Evolutionary conservation across 2,329 filamentous ascomycete species (phyloP).

Genomic region (Fusarium avenaceum): DNA sequence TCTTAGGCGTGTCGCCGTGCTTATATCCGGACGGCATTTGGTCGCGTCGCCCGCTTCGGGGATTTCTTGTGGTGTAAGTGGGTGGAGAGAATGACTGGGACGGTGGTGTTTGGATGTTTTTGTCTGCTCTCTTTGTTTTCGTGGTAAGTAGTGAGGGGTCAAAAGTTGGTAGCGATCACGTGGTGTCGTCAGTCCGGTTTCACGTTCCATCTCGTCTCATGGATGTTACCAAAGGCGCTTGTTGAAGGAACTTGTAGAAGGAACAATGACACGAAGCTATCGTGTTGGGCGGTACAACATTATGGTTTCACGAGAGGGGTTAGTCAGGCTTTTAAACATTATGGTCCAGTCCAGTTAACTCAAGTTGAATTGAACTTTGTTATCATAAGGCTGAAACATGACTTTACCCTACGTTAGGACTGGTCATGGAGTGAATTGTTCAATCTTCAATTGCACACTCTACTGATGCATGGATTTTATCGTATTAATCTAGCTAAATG

Average conservation of each 20-base stretch:
- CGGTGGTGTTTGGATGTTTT: slow-evolving; percentile 53
- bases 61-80: slow-evolving; percentile 36
- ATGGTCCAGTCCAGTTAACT: not conserved
- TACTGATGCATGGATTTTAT: too few relatives aligned
- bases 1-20: slow-evolving; percentile 56
- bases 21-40: slow-evolving; percentile 53
- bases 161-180: slow-evolving; percentile 44
- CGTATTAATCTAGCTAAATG: too few relatives aligned
- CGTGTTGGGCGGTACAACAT: not conserved
- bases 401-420: not conserved
- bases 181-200: slow-evolving; percentile 16
- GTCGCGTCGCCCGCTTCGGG: slow-evolving; percentile 19
- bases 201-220: not conserved
- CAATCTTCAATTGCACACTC: too few relatives aligned
- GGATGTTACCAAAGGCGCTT: not conserved
- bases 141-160: slow-evolving; percentile 35
- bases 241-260: not conserved
- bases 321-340: not conserved
- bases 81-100: slow-evolving; percentile 46
- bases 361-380: not conserved
- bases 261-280: not conserved
- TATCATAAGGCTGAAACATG: slow-evolving; percentile 5
- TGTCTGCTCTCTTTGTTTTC: slow-evolving; percentile 46
- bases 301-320: not conserved
- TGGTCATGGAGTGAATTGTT: too few relatives aligned